These are phyloP conservation scores for Lumnitzera littorea DNA, from an alignment of 345 rosid species.

Conservation along the genomic window DNA sequence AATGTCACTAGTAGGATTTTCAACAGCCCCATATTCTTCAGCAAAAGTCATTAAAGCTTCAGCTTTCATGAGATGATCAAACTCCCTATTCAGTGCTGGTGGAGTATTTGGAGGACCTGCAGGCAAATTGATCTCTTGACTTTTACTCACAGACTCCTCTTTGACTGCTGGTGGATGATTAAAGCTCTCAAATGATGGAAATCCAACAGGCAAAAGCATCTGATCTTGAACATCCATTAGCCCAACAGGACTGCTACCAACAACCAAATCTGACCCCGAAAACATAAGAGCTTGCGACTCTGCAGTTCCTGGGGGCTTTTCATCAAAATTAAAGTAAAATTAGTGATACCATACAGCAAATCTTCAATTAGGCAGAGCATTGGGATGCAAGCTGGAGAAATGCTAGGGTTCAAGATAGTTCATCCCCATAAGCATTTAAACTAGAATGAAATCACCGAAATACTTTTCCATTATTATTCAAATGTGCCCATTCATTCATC, in stretches of 20 bases:
- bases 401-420: no score
- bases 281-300: constrained; percentile 83
- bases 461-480: no score
- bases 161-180: constrained; percentile 46
- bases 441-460: no score
- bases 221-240: constrained; percentile 76
- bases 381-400: no score
- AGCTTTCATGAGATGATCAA: constrained; percentile 86
- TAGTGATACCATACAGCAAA: no score
- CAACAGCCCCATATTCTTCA: constrained; percentile 94
- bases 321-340: constrained; percentile 4
- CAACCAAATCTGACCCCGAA: constrained; percentile 72
- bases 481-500: no score
- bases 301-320: constrained; percentile 99
- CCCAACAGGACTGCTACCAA: constrained; percentile 70
- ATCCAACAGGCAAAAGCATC: constrained; percentile 67
- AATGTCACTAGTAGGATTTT: constrained; percentile 56
- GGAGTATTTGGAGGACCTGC: constrained; percentile 45
- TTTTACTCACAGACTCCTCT: constrained; percentile 63
- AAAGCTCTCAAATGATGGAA: constrained; percentile 80
- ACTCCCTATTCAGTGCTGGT: constrained; percentile 51
- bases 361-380: no score
- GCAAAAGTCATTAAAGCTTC: constrained; percentile 97
- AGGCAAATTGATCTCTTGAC: constrained; percentile 54
- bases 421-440: no score